Evolutionary conservation across 495 filamentous ascomycete species (phyloP), one percentile per base, ranked within the genome.

Genomic region (Annulohypoxylon nitens): DNA sequence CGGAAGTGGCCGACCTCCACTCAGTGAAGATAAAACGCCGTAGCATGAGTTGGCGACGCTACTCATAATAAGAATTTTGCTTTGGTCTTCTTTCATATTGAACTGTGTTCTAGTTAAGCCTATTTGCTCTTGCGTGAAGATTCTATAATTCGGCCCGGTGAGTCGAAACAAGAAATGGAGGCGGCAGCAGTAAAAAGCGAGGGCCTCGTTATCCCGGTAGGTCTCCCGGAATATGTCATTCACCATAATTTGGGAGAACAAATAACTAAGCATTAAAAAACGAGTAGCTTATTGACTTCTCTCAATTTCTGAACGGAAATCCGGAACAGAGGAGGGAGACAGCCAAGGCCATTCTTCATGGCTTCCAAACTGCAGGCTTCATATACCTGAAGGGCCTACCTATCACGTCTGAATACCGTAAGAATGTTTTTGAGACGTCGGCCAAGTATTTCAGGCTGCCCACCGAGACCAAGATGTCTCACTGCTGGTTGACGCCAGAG

Each of bases 281-380:
- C 61, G 43, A 37, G 1, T 79, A 97, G 93, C 87, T 98, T 70
- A 94, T 98, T 70, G 91, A 97, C 82, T 97, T 97, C 78, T 86
- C 86, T 20, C 87, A 86, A 64, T 97, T 97, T 80, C 87, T 93
- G 33, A 78, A 88, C 48, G 90, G 90, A 4, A 86, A 86, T 14
- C 83, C 88, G 0, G 78, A 87, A 36, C 84, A 91, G 50, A 92
- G 91, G 69, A 83, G 86, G 61, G 75, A 86, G 51, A 90, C 92
- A 5, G 95, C 94, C 2, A 77, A 88, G 30, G 86, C 90, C 41
- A 89, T 98, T 67, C 88, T 94, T 25, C 74, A 88, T 23, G 95
- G 93, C 18, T 97, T 98, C 82, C 91, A 92, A 64, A 90, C 86
- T 8, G 93, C 93, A 4, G 95, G 95, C 36, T 98, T 98, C 81